Evolutionary conservation across 306 rosid genomes (phyloP), one percentile per base, ranked within the genome.

Genomic region (Senna tora): DNA sequence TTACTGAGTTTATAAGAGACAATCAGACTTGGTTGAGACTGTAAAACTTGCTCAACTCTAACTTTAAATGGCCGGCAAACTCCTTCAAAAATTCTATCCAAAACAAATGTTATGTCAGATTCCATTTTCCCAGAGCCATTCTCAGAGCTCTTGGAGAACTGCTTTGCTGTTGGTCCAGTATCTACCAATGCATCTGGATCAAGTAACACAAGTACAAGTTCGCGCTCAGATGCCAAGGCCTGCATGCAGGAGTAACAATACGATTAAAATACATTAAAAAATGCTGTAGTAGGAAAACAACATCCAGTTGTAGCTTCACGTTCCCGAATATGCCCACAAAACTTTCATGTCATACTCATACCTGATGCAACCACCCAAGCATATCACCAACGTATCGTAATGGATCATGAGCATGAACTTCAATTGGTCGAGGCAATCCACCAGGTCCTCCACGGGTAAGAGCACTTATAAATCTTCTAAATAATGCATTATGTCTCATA

Each of bases 171-270:
- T 72, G 85, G 86, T 75, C 89, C 79, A 71, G 71, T 73, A 79
- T 94, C 92, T 30, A 81, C 64, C 33, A 41, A 58, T 41, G 91
- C 86, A 63, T 94, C 98, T 70, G 98, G 98, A 82, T 94, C 96
- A 53, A 91, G 89, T 38, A 93, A 80, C 8, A 34, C 81, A 63
- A 82, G 84, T 52, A 91, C 91, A 81, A 94, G 97, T 88, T 94
- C 99, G 5, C 95, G 96, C 76, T 94, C 99, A 79, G 99, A 89
- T 79, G 97, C 99, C 87, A 94, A 85, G 49, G 99, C 97, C 99
- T 94, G 84, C 66, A 85, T 43, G 69, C 38, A 73, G 21, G 49
- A 11, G 52, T 60, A 67, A 75, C 21, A 13, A 71, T 7, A 60
- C 16, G 38, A 39, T 63, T 39, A 63, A 36, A 61, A 46, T 9